Evolutionary conservation across 2,329 filamentous ascomycete genomes (phyloP).

Genomic region (Bipolaris gigantea): DNA sequence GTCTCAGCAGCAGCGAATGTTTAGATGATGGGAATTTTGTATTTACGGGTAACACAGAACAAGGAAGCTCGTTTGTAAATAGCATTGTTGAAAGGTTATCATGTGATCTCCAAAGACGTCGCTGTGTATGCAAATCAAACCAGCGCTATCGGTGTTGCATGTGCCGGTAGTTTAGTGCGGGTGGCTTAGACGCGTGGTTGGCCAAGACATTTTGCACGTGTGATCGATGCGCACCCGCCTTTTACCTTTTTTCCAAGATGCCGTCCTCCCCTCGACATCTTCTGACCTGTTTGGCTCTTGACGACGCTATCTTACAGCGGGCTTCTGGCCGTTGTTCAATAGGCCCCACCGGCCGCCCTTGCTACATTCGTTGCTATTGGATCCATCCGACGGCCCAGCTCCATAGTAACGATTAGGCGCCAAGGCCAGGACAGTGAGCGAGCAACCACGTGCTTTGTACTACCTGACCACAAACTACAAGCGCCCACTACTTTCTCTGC

Average conservation of each 20-base stretch:
- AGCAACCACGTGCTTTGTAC: not conserved
- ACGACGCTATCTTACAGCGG: not conserved
- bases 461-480: not conserved
- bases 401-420: not conserved
- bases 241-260: constrained; percentile 5
- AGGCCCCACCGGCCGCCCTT: not conserved
- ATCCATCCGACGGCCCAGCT: constrained; percentile 1
- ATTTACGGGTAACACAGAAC: constrained; percentile 17
- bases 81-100: constrained; percentile 23
- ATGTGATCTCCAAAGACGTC: constrained; percentile 22
- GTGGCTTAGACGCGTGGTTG: constrained; percentile 8
- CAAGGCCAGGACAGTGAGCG: not conserved
- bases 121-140: constrained; percentile 29
- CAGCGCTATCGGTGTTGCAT: constrained; percentile 13
- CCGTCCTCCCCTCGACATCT: not conserved
- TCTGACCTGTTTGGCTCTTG: not conserved
- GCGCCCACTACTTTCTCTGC: not conserved
- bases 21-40: constrained; percentile 13
- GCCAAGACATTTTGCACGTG: constrained; percentile 17
- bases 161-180: constrained; percentile 7
- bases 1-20: constrained; percentile 30
- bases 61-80: constrained; percentile 33
- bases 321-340: too few species aligned
- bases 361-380: not conserved
- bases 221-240: constrained; percentile 6